Percentiles rank a stretch among this genome's conserved stretches.
Evolutionary conservation across 495 filamentous ascomycete genomes (phyloP).

Genomic region (Amorphotheca resinae): DNA sequence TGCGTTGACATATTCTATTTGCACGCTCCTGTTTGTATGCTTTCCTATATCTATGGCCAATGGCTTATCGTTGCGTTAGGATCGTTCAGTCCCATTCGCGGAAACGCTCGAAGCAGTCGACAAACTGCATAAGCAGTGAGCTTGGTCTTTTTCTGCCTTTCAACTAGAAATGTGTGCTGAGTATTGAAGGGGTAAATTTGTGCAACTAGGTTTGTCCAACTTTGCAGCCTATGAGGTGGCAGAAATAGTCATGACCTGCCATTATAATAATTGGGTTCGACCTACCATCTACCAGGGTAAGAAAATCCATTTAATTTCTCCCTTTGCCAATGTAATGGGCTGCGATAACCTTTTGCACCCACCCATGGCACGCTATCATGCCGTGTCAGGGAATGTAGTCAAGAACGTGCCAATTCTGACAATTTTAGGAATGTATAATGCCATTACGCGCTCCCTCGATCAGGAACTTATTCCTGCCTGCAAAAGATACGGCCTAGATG

Average conservation of each 20-base stretch:
- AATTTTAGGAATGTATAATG: constrained; percentile 50
- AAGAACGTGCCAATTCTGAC: constrained; percentile 4
- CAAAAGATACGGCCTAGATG: constrained; percentile 71
- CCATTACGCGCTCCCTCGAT: constrained; percentile 66
- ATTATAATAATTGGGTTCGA: constrained; percentile 61
- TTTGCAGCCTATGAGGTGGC: constrained; percentile 86
- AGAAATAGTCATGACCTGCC: constrained; percentile 74
- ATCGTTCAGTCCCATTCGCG: constrained; percentile 63
- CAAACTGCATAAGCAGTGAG: constrained; percentile 59
- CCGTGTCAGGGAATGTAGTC: too few species aligned
- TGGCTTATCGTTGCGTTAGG: constrained; percentile 21
- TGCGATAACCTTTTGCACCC: too few species aligned
- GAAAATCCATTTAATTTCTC: constrained; percentile 7
- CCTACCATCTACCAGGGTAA: constrained; percentile 51
- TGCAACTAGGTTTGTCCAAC: constrained; percentile 69
- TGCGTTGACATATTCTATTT: constrained; percentile 81
- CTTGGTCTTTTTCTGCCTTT: neutral
- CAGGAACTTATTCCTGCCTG: constrained; percentile 68
- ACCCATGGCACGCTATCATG: too few species aligned
- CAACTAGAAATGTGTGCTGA: neutral
- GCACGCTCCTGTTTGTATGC: constrained; percentile 46
- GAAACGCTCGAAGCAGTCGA: constrained; percentile 70
- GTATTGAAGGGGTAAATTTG: constrained; percentile 55
- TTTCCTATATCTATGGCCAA: constrained; percentile 5
- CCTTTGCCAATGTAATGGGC: too few species aligned